Base-by-base conservation (phyloP, 2,329 filamentous ascomycete species). In the Dactylellina leptospora region DNA sequence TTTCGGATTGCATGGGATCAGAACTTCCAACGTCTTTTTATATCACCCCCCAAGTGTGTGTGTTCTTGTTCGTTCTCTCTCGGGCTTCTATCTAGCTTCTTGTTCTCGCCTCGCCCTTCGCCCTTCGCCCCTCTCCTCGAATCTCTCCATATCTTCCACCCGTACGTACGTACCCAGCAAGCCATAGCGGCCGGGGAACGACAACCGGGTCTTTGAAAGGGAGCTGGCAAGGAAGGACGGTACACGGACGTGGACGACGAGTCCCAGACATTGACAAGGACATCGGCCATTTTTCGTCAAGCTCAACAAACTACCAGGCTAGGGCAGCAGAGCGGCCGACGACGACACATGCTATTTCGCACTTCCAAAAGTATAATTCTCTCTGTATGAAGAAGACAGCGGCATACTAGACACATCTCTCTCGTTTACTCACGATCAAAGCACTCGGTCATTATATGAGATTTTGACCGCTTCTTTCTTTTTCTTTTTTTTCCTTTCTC, bases 161-260 rank as follows among this genome's bases (percentile, higher is more conserved):
- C 47, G 18, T 40, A 33, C 59, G 36, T 23, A 40, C 36, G 22
- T 54, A 45, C 59, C 47, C 36, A 63, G 40, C 40, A 58, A 58
- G 54, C 54, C 38, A 47, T 22, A 58, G 47, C 58, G 44, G 53
- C 66, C 66, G 66, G 66, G 66, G 66, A 63, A 71, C 58, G 33
- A 51, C 66, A 71, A 71, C 66, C 66, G 45, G 64, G 66, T 71
- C 66, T 59, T 48, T 58, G 36, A 58, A 58, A 62, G 66, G 66
- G 56, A 71, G 58, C 42, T 58, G 58, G 53, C 27, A 51, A 53
- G 36, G 66, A 47, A 36, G 13, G 22, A 33, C 56, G 20, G 28
- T 36, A 54, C 38, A 36, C 62, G 53, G 54, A 58, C 61, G 33
- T 42, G 56, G 56, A 71, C 58, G 48, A 71, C 58, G 66, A 71